Evolutionary conservation across 163 green algal genomes (phyloP).

Genomic region (Scenedesmus sp.): DNA sequence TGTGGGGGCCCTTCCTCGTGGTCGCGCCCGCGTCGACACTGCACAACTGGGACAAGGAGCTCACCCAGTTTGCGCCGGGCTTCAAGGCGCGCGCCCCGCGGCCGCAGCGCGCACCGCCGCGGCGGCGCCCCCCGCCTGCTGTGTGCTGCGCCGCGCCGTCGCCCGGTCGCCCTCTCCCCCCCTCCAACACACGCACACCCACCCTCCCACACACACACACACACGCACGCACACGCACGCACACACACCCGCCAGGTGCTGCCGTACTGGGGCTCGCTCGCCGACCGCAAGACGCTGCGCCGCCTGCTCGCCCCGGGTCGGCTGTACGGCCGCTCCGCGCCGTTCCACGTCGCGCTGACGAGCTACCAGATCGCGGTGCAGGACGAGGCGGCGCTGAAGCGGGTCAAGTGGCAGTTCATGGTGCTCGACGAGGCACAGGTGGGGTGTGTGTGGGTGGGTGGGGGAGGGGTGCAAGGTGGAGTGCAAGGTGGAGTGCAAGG

Average conservation of each 20-base stretch:
- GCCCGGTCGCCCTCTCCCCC: too few species aligned
- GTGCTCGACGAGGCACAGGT: slow-evolving; percentile 70
- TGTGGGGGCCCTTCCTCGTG: slow-evolving; percentile 91
- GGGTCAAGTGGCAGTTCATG: slow-evolving; percentile 65
- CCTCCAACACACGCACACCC: neutral
- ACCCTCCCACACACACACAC: neutral
- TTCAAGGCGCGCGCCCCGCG: slow-evolving; percentile 51
- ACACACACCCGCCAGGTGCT: slow-evolving; percentile 48
- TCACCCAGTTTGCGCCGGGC: slow-evolving; percentile 65
- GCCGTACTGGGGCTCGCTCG: slow-evolving; percentile 48
- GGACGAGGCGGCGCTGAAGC: slow-evolving; percentile 57
- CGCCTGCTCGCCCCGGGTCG: slow-evolving; percentile 41
- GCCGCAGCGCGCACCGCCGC: slow-evolving; percentile 56
- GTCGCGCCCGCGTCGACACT: slow-evolving; percentile 94
- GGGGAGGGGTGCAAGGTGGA: too few species aligned
- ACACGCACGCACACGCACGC: too few species aligned
- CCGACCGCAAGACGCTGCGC: slow-evolving; percentile 49
- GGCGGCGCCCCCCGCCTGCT: too few species aligned
- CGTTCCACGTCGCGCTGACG: slow-evolving; percentile 63
- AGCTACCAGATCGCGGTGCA: slow-evolving; percentile 52
- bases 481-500: too few species aligned
- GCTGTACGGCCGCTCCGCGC: slow-evolving; percentile 42
- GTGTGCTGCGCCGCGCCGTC: too few species aligned
- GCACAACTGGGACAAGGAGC: slow-evolving; percentile 94
- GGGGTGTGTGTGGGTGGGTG: neutral